These are phyloP conservation scores for Saturnispora sanitii DNA, from an alignment of 805 yeast species.

Conservation along the genomic window DNA sequence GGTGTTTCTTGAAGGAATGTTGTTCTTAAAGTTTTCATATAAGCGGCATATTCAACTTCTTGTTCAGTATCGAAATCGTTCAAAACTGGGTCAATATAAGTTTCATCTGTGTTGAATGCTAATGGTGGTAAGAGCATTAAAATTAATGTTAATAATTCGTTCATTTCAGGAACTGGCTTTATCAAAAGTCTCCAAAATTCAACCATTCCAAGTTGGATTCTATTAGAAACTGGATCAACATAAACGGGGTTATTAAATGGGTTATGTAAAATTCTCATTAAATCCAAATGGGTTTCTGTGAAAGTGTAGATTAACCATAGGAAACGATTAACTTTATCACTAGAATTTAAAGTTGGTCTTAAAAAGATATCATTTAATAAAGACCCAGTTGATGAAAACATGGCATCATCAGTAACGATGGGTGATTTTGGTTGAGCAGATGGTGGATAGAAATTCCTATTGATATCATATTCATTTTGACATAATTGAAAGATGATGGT, in stretches of 20 bases:
- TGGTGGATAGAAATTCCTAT: slow-evolving; percentile 22
- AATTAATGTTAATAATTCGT: slow-evolving; percentile 19
- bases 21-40: slow-evolving; percentile 37
- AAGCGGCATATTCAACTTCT: slow-evolving; percentile 39
- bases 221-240: background rate
- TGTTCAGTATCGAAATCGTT: slow-evolving; percentile 39
- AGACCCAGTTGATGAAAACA: slow-evolving; percentile 22
- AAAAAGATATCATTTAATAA: slow-evolving; percentile 70
- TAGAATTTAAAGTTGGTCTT: slow-evolving; percentile 49
- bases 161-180: slow-evolving; percentile 11
- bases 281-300: slow-evolving; percentile 58
- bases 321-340: slow-evolving; percentile 59
- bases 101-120: background rate
- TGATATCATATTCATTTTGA: slow-evolving; percentile 37
- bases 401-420: background rate
- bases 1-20: slow-evolving; percentile 15
- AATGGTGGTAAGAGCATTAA: slow-evolving; percentile 19
- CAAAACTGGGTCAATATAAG: slow-evolving; percentile 8
- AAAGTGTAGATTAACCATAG: slow-evolving; percentile 78
- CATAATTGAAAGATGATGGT: slow-evolving; percentile 68
- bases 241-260: slow-evolving; percentile 22
- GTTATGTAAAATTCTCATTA: slow-evolving; percentile 31
- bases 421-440: slow-evolving; percentile 9
- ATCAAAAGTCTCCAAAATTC: slow-evolving; percentile 6
- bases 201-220: slow-evolving; percentile 1